These are phyloP conservation scores for Metschnikowia amazonensis DNA, from an alignment of 805 yeast genomes.

Conservation along the genomic window DNA sequence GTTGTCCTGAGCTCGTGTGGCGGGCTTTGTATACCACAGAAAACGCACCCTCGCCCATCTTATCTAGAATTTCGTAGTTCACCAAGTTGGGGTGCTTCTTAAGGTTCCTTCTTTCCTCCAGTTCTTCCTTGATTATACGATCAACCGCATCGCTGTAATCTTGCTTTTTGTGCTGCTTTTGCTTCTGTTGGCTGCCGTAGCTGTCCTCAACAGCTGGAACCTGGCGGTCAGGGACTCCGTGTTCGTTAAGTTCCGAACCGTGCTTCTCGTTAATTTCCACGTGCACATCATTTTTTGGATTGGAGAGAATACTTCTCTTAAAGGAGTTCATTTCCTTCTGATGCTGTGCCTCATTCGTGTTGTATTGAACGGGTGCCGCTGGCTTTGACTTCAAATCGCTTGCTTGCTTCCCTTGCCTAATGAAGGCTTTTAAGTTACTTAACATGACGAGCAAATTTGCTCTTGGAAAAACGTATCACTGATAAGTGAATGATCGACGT, in stretches of 20 bases:
- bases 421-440: slow-evolving; percentile 54
- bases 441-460: slow-evolving; percentile 17
- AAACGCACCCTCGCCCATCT: slow-evolving; percentile 84
- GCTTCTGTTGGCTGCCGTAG: slow-evolving; percentile 2
- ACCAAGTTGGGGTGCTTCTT: slow-evolving; percentile 15
- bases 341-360: not conserved
- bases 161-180: not conserved
- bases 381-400: slow-evolving; percentile 24
- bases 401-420: slow-evolving; percentile 63
- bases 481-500: not conserved
- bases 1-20: slow-evolving; percentile 39
- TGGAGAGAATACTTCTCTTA: slow-evolving; percentile 5
- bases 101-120: slow-evolving; percentile 2
- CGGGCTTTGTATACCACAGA: slow-evolving; percentile 76
- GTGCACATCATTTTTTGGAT: slow-evolving; percentile 11
- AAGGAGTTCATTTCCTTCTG: slow-evolving; percentile 3
- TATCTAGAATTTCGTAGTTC: slow-evolving; percentile 28
- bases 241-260: not conserved
- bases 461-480: not conserved
- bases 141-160: slow-evolving; percentile 13
- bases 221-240: not conserved
- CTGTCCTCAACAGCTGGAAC: slow-evolving; percentile 6
- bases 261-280: not conserved
- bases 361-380: not conserved
- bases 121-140: slow-evolving; percentile 14